These are phyloP conservation scores for Magnolia officinalis DNA, from an alignment of 164 flowering plant genomes.

Conservation along the genomic window DNA sequence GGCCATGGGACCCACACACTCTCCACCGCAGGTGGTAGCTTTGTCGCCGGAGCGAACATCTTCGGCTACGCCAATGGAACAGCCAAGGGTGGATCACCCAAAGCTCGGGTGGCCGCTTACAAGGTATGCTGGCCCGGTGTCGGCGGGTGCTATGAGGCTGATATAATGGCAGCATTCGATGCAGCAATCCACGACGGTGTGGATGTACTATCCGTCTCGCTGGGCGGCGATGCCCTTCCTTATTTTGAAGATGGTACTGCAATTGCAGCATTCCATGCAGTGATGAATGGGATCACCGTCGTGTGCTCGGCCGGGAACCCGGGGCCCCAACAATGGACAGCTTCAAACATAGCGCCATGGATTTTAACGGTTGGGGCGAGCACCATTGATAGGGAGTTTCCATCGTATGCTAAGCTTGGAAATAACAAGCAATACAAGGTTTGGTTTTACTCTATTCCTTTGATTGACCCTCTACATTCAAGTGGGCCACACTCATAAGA, in stretches of 20 bases:
- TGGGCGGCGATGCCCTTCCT: slow-evolving; percentile 33
- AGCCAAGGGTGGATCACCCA: slow-evolving; percentile 15
- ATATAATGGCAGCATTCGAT: slow-evolving; percentile 50
- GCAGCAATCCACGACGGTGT: slow-evolving; percentile 56
- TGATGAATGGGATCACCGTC: slow-evolving; percentile 45
- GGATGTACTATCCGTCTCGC: slow-evolving; percentile 41
- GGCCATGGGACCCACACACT: slow-evolving; percentile 27
- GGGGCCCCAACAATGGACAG: slow-evolving; percentile 40
- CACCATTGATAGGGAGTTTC: slow-evolving; percentile 56
- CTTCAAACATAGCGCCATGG: slow-evolving; percentile 62
- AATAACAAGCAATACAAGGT: slow-evolving; percentile 32
- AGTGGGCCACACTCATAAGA: not conserved
- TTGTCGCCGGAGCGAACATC: slow-evolving; percentile 11
- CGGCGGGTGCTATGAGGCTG: slow-evolving; percentile 36
- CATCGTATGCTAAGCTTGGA: slow-evolving; percentile 35
- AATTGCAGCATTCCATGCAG: slow-evolving; percentile 69
- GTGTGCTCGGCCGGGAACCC: slow-evolving; percentile 63
- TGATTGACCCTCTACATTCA: too few relatives aligned
- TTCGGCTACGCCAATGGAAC: slow-evolving; percentile 20
- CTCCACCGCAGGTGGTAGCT: slow-evolving; percentile 16
- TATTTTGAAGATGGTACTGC: slow-evolving; percentile 38
- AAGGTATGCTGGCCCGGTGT: slow-evolving; percentile 33
- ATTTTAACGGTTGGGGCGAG: slow-evolving; percentile 64
- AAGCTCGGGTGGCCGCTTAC: slow-evolving; percentile 45
- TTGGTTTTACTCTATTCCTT: not conserved